Evolutionary conservation across 768 basidiomycete species (phyloP), one percentile per base, ranked within the genome.

Genomic region (Candolleomyces aberdarensis): DNA sequence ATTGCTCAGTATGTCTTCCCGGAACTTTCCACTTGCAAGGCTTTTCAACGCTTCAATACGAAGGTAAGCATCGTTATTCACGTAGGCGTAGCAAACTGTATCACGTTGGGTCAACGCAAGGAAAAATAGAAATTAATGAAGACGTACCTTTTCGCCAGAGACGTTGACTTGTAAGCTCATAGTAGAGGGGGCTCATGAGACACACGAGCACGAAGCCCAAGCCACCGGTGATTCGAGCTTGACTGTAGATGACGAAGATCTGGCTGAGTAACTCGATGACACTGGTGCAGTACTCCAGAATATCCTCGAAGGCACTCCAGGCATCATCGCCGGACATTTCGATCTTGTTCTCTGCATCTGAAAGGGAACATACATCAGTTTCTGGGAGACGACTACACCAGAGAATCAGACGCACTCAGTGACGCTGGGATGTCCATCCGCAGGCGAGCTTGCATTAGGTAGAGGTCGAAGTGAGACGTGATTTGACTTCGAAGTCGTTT

Each of bases 1-100:
- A 1, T 72, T 72, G 47, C 72, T 74, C 31, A 80, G 75, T 22
- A 77, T 71, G 62, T 80, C 79, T 53, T 77, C 71, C 47, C 73
- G 62, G 40, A 74, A 78, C 17, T 58, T 48, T 0, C 66, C 66
- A 3, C 60, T 58, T 1, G 67, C 70, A 13, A 81, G 62, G 4
- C 58, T 58, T 43, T 67, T 61, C 1, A 81, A 65, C 0, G 74
- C 69, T 14, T 70, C 63, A 69, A 76, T 67, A 1, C 77, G 70
- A 17, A 65, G 53, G 58, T 74, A 72, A 54, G 67, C 58, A 5
- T 60, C 17, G 57, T 78, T 75, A 17, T 69, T 67, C 6, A 74
- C 68, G 32, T 74, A 67, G 2, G 65, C 71, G 20, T 76, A 64
- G 57, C 15, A 20, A 62, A 68, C 14, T 70, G 26, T 31, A 10